Evolutionary conservation across 257 asterid species (phyloP), one percentile per base, ranked within the genome.

Genomic region (Solanum pennellii): DNA sequence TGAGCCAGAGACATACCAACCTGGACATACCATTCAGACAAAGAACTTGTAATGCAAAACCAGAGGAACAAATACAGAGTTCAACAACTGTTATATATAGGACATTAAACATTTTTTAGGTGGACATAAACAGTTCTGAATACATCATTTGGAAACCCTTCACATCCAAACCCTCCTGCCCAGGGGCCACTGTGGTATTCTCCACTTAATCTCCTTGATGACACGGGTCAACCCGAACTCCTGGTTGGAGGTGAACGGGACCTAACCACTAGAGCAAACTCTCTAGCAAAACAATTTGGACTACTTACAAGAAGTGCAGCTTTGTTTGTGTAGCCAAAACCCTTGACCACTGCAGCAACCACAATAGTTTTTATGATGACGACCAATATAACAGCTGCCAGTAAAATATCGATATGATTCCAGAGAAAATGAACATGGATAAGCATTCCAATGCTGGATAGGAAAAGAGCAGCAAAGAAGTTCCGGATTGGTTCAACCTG

Each of bases 1-100:
- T 95, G 98, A 25, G 98, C 98, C 88, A 95, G 93, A 74, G 98
- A 95, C 97, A 95, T 93, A 74, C 96, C 98, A 90, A 95, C 98
- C 98, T 95, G 92, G 75, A 90, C 42, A 47, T 29, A 47, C 44
- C 68, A 47, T 47, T 47, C 37, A 80, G 6, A 71, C n/a, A 56
- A 80, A 47, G 68, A 37, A 80, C 85, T 80, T 29, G 29, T 80
- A 49, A 80, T 45, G 85, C 44, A 47, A 47, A 80, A 59, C 41
- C 60, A 80, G 68, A 80, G 42, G 27, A 29, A 37, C 29, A 80
- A 80, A 47, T 47, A 47, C 85, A 47, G 68, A 29, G 66, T 80
- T 80, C 65, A 80, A 31, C 65, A 47, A 47, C 68, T 47, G 68
- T 21, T 47, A 29, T 25, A 80, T 49, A 16, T 29, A 29, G 68